Base-by-base conservation (phyloP, 495 filamentous ascomycete genomes). In the Cercophora scortea region DNA sequence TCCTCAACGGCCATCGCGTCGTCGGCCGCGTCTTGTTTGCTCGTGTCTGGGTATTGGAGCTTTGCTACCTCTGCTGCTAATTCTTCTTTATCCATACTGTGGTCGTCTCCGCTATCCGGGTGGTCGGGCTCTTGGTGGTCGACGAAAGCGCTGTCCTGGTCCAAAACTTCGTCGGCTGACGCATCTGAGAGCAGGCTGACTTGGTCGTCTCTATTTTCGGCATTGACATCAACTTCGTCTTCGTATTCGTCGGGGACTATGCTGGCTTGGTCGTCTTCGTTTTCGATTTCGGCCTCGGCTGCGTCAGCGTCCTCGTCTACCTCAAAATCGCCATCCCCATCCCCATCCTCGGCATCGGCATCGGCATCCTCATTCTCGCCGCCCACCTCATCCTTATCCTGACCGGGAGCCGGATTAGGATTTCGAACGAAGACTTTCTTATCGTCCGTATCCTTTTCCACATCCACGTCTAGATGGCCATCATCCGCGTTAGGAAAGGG, bases 31-130 rank as follows among this genome's bases (percentile, higher is more conserved):
- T 42, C 18, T 9, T 51, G 3, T 2, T 43, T 25, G 42, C 32
- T 36, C 9, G 16, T 9, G 25, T 11, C 38, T 7, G n/a, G n/a
- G 11, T 15, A 4, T 10, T 15, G 8, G 42, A 11, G 38, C 10
- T 40, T 7, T 3, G 38, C 11, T 8, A 40, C 53, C 13, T 45
- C 51, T 18, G 35, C 42, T 33, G 45, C 52, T 17, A 38, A 43
- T 44, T 57, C 55, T 36, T 48, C 49, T 41, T 52, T 46, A 6
- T 55, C 45, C 18, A 57, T 34, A 19, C 49, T 51, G 4, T 51
- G 17, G 8, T 39, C n/a, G 32, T 52, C 36, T 15, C 49, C n/a
- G 2, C 32, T n/a, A 49, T 25, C 25, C 25, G 25, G 25, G 25
- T 25, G 25, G 2, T 25, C 25, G 25, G 25, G 25, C 25, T 34